Evolutionary conservation across 495 filamentous ascomycete genomes (phyloP).

Genomic region (Penicillium mononematosum): DNA sequence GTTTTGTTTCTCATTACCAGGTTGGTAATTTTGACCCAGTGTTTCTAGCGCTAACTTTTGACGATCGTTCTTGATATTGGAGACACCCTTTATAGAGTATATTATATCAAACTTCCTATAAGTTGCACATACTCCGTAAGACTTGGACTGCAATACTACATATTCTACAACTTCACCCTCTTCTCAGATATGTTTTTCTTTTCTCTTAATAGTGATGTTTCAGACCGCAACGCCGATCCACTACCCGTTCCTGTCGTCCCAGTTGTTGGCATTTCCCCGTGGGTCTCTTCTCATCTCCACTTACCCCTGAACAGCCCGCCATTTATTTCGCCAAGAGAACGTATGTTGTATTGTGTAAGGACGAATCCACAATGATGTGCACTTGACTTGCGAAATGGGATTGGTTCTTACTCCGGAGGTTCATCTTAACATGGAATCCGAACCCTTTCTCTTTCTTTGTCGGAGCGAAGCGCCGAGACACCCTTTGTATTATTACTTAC

Average conservation of each 20-base stretch:
- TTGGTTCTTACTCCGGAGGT: conserved; percentile 19
- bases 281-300: conserved; percentile 19
- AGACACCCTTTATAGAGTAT: conserved; percentile 1
- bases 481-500: not conserved
- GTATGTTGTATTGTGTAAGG: conserved; percentile 17
- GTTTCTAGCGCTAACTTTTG: conserved; percentile 6
- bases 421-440: conserved; percentile 2
- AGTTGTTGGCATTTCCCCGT: conserved; percentile 12
- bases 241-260: conserved; percentile 27
- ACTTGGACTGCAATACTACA: not conserved
- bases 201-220: conserved; percentile 17
- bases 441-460: not conserved
- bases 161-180: not conserved
- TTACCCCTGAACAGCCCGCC: conserved; percentile 35
- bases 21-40: conserved; percentile 13
- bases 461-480: conserved; percentile 11
- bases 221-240: conserved; percentile 23
- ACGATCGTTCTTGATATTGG: conserved; percentile 8
- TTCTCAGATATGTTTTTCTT: not conserved
- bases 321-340: conserved; percentile 20
- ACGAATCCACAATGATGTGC: conserved; percentile 14
- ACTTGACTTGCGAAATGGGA: conserved; percentile 13
- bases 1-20: not conserved
- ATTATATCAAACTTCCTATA: not conserved
- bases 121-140: too few relatives aligned